Conservation (phyloP, 2,329 filamentous ascomycete species). For the Diaporthe australafricana region DNA sequence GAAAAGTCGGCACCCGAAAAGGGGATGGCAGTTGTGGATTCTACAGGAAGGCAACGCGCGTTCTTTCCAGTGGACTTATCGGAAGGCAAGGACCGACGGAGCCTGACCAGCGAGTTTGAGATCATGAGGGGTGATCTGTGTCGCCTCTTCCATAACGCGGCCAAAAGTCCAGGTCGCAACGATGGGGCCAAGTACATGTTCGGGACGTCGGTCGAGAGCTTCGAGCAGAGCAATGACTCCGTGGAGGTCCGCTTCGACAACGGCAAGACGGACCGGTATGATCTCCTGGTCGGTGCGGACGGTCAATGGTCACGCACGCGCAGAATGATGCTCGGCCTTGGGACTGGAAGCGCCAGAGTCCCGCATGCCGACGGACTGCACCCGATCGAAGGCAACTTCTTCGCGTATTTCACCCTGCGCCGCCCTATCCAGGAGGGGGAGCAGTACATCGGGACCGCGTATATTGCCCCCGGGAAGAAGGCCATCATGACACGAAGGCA, state of each 20-base stretch:
- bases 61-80: conserved; percentile 53
- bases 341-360: conserved; percentile 17
- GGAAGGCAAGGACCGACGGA: conserved; percentile 53
- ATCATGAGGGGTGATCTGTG: conserved; percentile 69
- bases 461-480: conserved; percentile 47
- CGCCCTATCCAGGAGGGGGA: conserved; percentile 12
- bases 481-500: conserved; percentile 52
- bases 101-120: conserved; percentile 67
- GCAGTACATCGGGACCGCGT: conserved; percentile 36
- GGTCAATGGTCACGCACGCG: conserved; percentile 62
- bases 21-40: conserved; percentile 52
- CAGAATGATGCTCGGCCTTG: conserved; percentile 51
- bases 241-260: conserved; percentile 54
- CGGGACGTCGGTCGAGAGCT: conserved; percentile 41
- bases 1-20: conserved; percentile 35
- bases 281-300: conserved; percentile 66
- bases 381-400: conserved; percentile 39
- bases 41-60: conserved; percentile 54
- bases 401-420: conserved; percentile 38
- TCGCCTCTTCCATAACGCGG: conserved; percentile 57
- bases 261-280: conserved; percentile 55
- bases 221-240: conserved; percentile 42
- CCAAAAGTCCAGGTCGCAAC: conserved; percentile 40
- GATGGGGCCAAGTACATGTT: conserved; percentile 44
- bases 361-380: conserved; percentile 40